Percentiles rank a stretch among this genome's conserved stretches.
Conservation (phyloP, 2,329 filamentous ascomycete genomes). For the Scedosporium boydii region DNA sequence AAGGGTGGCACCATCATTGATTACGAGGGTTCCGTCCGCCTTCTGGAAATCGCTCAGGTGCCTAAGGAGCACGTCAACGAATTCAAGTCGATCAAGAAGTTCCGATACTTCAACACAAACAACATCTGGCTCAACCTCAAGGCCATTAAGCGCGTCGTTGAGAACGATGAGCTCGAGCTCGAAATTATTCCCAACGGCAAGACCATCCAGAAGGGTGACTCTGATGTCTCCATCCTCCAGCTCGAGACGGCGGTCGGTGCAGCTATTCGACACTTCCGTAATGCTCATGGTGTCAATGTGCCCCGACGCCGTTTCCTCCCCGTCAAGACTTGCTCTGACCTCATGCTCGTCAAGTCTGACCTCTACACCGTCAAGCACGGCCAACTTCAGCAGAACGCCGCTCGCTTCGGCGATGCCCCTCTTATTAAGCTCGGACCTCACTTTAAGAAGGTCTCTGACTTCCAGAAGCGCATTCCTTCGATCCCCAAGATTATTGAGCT, state of each 20-base stretch:
- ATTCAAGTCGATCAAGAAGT: constrained; percentile 99
- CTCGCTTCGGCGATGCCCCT: constrained; percentile 90
- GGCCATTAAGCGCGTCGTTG: constrained; percentile 96
- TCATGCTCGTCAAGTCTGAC: constrained; percentile 99
- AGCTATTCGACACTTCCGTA: constrained; percentile 97
- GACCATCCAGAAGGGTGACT: constrained; percentile 99
- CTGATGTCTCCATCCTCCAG: constrained; percentile 93
- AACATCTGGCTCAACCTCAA: constrained; percentile 99
- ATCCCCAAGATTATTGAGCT: constrained; percentile 89
- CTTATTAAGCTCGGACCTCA: constrained; percentile 97
- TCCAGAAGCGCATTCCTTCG: constrained; percentile 77
- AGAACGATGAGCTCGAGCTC: constrained; percentile 97
- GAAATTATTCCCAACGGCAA: constrained; percentile 99
- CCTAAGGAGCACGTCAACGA: constrained; percentile 99
- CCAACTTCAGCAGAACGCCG: constrained; percentile 92
- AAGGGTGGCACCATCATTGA: constrained; percentile 99
- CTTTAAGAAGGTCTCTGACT: constrained; percentile 99
- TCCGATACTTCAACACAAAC: constrained; percentile 99
- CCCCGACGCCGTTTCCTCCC: constrained; percentile 96
- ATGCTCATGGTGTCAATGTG: constrained; percentile 98
- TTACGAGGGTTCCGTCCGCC: constrained; percentile 92
- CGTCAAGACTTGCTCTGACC: constrained; percentile 98
- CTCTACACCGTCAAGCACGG: constrained; percentile 98
- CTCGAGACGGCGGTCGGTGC: constrained; percentile 98
- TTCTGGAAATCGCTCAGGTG: constrained; percentile 97